A percentile compares a stretch with the other conserved stretches of the same genome.
Conservation (phyloP, 2,329 filamentous ascomycete species). For the Fusarium sp. region DNA sequence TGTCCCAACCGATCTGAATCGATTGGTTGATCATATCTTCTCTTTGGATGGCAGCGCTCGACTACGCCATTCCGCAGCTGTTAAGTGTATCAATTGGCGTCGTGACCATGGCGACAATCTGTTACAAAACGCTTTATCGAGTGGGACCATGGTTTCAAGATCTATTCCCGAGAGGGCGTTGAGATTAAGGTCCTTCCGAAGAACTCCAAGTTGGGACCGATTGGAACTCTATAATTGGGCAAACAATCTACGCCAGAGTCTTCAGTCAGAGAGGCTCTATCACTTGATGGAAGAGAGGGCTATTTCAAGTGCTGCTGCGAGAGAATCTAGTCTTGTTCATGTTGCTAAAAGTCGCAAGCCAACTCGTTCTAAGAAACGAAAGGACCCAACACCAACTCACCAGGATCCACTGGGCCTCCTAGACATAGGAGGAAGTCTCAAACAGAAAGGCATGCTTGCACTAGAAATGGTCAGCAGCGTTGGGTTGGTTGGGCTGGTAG, state of each 20-base stretch:
- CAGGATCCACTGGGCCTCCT: constrained; percentile 85
- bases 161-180: constrained; percentile 33
- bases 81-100: constrained; percentile 82
- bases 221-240: constrained; percentile 54
- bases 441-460: constrained; percentile 71
- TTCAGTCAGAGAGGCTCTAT: constrained; percentile 49
- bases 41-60: constrained; percentile 81
- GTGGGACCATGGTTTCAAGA: constrained; percentile 25
- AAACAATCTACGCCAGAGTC: constrained; percentile 51
- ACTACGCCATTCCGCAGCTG: constrained; percentile 83
- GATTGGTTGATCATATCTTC: constrained; percentile 79
- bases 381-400: constrained; percentile 48
- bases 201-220: constrained; percentile 45
- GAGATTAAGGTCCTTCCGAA: constrained; percentile 24
- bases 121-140: constrained; percentile 36
- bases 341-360: constrained; percentile 5
- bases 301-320: constrained; percentile 2
- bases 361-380: constrained; percentile 5
- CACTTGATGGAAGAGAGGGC: constrained; percentile 38
- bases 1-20: constrained; percentile 75
- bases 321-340: constrained; percentile 39
- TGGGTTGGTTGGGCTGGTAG: constrained; percentile 77
- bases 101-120: constrained; percentile 46
- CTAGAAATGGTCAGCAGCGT: constrained; percentile 80
- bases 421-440: constrained; percentile 73